Percentiles rank a stretch among this genome's conserved stretches.
Evolutionary conservation across 148 eudicot species (phyloP).

Genomic region (Chenopodium suecicum): DNA sequence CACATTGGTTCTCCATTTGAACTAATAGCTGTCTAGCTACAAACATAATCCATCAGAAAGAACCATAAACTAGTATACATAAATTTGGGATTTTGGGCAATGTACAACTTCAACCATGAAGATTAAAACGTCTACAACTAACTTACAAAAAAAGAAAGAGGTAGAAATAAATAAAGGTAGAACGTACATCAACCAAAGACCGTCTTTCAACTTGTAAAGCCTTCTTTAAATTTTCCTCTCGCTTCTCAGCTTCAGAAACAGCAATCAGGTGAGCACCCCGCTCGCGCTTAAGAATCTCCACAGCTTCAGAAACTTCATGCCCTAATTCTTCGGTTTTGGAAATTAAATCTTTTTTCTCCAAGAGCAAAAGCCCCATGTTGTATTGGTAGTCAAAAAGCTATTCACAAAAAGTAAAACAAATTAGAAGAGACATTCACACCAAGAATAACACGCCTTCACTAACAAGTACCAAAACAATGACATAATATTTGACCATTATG

Average conservation of each 20-base stretch:
- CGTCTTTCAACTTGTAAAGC: slow-evolving; percentile 65
- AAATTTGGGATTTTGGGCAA: background rate
- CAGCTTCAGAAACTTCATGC: slow-evolving; percentile 56
- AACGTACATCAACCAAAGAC: slow-evolving; percentile 62
- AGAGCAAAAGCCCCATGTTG: slow-evolving; percentile 83
- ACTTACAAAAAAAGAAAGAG: background rate
- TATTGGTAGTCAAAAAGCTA: slow-evolving; percentile 87
- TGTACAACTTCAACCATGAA: background rate
- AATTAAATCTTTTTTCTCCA: slow-evolving; percentile 67
- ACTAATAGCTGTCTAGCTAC: background rate
- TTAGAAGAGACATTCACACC: background rate
- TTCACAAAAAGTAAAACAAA: slow-evolving; percentile 9
- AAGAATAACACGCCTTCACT: background rate
- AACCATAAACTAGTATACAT: background rate
- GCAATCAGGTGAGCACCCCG: slow-evolving; percentile 70
- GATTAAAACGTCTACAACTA: background rate
- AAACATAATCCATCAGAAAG: background rate
- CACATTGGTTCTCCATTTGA: background rate
- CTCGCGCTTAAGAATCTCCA: slow-evolving; percentile 75
- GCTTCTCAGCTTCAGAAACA: slow-evolving; percentile 69
- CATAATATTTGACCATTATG: background rate
- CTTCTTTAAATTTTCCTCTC: slow-evolving; percentile 65
- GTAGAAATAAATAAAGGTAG: background rate
- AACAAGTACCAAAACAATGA: background rate
- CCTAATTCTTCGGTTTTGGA: slow-evolving; percentile 52